phyloP scores from a whole-genome alignment of 306 rosid genomes.

The Mucuna pruriens region DNA sequence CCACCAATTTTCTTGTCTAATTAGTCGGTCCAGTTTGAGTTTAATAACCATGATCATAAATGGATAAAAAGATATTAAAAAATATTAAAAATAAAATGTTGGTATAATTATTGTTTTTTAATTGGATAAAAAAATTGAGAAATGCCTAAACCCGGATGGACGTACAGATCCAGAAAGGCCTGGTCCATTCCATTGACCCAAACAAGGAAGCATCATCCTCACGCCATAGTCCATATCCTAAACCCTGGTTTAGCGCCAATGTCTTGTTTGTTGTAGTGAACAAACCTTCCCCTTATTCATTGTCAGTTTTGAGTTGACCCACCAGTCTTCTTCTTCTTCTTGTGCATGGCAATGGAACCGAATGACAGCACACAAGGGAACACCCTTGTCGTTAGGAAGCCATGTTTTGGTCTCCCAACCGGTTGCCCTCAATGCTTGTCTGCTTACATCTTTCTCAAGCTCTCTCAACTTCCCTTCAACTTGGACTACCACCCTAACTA shows the following conservation, averaged over 20 bases:
- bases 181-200: background rate
- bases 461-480: constrained; percentile 62
- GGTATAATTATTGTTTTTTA: too few species aligned
- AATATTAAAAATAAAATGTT: too few species aligned
- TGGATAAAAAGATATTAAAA: too few species aligned
- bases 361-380: constrained; percentile 44
- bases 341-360: constrained; percentile 35
- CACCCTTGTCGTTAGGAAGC: constrained; percentile 70
- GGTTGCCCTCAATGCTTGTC: constrained; percentile 79
- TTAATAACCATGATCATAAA: too few species aligned
- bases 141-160: background rate
- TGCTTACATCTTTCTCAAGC: constrained; percentile 64
- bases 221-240: background rate
- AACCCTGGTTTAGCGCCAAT: background rate
- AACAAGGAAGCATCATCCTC: background rate
- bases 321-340: constrained; percentile 15
- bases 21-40: too few species aligned
- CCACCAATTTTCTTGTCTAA: too few species aligned
- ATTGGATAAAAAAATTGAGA: background rate
- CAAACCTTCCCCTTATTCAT: background rate
- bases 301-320: background rate
- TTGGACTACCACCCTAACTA: constrained; percentile 70
- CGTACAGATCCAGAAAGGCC: background rate
- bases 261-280: background rate
- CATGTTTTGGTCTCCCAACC: constrained; percentile 78